Evolutionary conservation across 2,329 filamentous ascomycete species (phyloP).

Genomic region (Fusarium poae): DNA sequence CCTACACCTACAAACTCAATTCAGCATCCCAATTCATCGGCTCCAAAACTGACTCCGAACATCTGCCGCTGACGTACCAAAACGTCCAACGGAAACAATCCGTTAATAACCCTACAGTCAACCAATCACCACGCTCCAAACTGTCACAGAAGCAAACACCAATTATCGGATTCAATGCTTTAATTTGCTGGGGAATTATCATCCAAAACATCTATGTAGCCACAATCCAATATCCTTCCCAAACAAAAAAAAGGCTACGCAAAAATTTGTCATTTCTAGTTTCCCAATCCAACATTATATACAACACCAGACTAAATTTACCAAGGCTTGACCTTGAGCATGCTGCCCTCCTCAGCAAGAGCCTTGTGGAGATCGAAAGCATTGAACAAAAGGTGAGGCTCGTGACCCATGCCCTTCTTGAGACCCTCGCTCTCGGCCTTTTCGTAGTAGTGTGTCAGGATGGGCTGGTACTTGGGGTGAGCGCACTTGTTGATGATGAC

Average conservation of each 20-base stretch:
- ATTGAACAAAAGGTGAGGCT: slow-evolving; percentile 89
- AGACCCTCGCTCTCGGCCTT: slow-evolving; percentile 89
- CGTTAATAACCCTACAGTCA: not conserved
- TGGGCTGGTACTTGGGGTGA: slow-evolving; percentile 86
- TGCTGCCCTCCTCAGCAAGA: slow-evolving; percentile 83
- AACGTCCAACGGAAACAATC: not conserved
- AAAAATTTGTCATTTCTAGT: slow-evolving; percentile 35
- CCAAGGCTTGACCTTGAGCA: slow-evolving; percentile 82
- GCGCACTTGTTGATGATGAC: slow-evolving; percentile 90
- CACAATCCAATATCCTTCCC: slow-evolving; percentile 3
- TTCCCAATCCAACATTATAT: slow-evolving; percentile 17
- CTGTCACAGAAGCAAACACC: not conserved
- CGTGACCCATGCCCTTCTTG: slow-evolving; percentile 88
- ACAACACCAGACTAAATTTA: slow-evolving; percentile 38
- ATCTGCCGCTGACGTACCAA: not conserved
- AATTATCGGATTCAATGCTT: slow-evolving; percentile 25
- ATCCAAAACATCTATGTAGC: slow-evolving; percentile 31
- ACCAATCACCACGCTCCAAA: not conserved
- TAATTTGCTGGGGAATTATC: slow-evolving; percentile 28
- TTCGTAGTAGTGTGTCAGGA: slow-evolving; percentile 84
- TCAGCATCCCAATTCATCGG: not conserved
- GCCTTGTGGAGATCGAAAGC: slow-evolving; percentile 91
- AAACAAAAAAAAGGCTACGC: slow-evolving; percentile 21
- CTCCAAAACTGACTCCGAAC: not conserved
- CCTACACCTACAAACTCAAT: not conserved